Conservation (phyloP, 2,329 filamentous ascomycete genomes). For the Penicillium glabrum region DNA sequence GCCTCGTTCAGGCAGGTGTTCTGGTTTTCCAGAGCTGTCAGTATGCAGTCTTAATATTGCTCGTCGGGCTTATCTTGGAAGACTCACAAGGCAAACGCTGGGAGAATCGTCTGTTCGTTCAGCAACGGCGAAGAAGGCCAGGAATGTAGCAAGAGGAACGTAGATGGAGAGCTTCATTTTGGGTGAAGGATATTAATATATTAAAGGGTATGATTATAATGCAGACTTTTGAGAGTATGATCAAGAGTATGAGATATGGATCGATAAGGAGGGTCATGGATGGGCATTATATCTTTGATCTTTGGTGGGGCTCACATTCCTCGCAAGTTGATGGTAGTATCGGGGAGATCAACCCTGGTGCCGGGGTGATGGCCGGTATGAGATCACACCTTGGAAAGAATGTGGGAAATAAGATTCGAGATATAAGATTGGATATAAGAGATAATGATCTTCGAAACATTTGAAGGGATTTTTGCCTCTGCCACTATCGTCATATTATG, state of each 20-base stretch:
- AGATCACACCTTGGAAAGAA: neutral
- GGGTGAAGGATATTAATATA: neutral
- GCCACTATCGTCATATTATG: neutral
- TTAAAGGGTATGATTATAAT: neutral
- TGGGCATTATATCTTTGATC: neutral
- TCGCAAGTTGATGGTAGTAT: neutral
- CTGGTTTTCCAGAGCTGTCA: neutral
- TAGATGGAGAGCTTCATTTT: slow-evolving; percentile 11
- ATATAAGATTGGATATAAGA: neutral
- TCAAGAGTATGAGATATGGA: neutral
- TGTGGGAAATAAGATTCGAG: neutral
- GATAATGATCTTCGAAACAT: too few species aligned
- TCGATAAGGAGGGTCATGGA: neutral
- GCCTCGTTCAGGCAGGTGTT: slow-evolving; percentile 14
- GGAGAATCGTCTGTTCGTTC: neutral
- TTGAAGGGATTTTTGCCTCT: neutral
- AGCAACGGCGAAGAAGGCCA: slow-evolving; percentile 6
- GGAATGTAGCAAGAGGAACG: slow-evolving; percentile 7
- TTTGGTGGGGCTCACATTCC: neutral
- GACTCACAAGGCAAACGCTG: slow-evolving; percentile 1
- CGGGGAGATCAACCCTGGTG: neutral
- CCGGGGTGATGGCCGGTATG: neutral
- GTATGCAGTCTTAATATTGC: neutral
- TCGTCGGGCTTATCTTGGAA: neutral
- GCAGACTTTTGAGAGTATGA: neutral